Evolutionary conservation across 768 basidiomycete species (phyloP), one percentile per base, ranked within the genome.

Genomic region (Leccinellum albellum): DNA sequence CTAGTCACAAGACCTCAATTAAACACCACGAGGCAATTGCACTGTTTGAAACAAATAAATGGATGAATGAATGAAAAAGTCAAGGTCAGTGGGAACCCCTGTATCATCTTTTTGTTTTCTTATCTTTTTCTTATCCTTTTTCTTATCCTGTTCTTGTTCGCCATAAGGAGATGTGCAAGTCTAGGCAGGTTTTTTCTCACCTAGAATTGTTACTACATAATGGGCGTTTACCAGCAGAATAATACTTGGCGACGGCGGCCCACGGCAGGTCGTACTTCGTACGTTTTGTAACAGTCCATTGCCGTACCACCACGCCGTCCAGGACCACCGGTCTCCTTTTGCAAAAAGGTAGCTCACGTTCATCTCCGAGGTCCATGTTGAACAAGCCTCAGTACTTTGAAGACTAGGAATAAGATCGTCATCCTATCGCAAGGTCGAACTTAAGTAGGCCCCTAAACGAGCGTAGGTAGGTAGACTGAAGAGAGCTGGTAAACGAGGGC

Each of bases 311-410:
- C 13, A 24, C 26, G 17, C 17, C 46, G 2, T 47, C 13, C 15
- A 13, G 14, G 21, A 29, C 26, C 3, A n/a, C 20, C 31, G n/a
- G 44, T 24, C 28, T n/a, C 28, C 55, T 15, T 50, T 45, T 40
- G 28, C 48, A 37, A 51, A 12, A 20, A 20, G n/a, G 10, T 13
- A 1, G 35, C 35, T 37, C 61, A 62, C 53, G 52, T 54, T 64
- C 62, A 62, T 62, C 40, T 62, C 61, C 61, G 61, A 49, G 29
- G 61, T 49, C 57, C 24, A 31, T 49, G 28, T 14, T 42, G 40
- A 32, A 50, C 28, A 24, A n/a, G 9, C 28, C 15, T n/a, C 46
- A 17, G 3, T 24, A 17, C 10, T 28, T 47, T 28, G 2, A 10
- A 12, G 12, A 45, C 54, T 17, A n/a, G 21, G 42, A 31, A 14